Percentiles rank a stretch among this genome's conserved stretches.
Evolutionary conservation across 192 early-diverging fungal genomes (phyloP).

Genomic region (Bifiguratus adelaidae): DNA sequence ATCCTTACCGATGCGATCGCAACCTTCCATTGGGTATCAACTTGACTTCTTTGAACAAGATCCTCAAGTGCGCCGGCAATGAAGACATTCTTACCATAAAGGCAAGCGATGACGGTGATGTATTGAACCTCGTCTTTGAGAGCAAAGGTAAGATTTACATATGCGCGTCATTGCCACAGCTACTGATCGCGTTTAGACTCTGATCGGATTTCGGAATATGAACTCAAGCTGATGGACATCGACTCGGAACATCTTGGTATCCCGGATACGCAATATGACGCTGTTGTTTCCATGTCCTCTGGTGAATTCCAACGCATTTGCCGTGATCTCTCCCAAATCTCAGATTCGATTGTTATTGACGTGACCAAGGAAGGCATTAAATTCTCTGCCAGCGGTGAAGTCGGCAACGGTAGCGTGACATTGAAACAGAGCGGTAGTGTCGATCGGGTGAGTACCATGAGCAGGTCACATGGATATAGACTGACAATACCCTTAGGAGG

Average conservation of each 20-base stretch:
- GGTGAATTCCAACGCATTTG: conserved; percentile 88
- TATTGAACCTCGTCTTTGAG: conserved; percentile 67
- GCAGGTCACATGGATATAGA: too few species aligned
- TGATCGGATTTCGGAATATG: conserved; percentile 80
- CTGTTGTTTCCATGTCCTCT: conserved; percentile 79
- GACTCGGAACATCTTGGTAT: conserved; percentile 93
- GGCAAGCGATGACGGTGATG: conserved; percentile 81
- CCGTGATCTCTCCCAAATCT: conserved; percentile 68
- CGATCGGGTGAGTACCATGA: conserved; percentile 44
- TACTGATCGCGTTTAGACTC: conserved; percentile 15
- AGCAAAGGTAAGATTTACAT: conserved; percentile 29
- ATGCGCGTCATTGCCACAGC: background rate
- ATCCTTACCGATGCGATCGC: conserved; percentile 86
- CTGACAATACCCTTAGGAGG: conserved; percentile 16
- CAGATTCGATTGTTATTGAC: conserved; percentile 64
- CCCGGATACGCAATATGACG: conserved; percentile 90
- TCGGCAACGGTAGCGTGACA: conserved; percentile 73
- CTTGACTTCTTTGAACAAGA: conserved; percentile 76
- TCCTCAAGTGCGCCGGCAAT: conserved; percentile 87
- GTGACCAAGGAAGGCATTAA: conserved; percentile 89
- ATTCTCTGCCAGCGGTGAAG: conserved; percentile 81
- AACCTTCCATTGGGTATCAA: conserved; percentile 86
- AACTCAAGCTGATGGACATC: conserved; percentile 98
- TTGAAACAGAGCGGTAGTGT: conserved; percentile 67
- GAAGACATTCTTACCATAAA: conserved; percentile 88